phyloP scores from a whole-genome alignment of 176 grass and related monocot genomes.

The Zea luxurians region DNA sequence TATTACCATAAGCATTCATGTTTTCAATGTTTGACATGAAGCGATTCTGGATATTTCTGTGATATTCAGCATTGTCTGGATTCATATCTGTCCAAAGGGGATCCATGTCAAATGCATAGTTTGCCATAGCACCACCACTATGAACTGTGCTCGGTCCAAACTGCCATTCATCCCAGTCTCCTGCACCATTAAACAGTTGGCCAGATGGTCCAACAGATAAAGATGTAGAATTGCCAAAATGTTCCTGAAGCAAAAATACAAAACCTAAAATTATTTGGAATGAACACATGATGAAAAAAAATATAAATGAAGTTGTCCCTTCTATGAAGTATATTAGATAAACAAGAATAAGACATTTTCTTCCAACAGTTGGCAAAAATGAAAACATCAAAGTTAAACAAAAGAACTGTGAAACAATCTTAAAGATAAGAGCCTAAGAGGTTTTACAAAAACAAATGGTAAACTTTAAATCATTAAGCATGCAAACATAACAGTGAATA shows the following conservation, averaged over 20 bases:
- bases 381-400: background rate
- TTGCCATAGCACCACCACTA: constrained; percentile 21
- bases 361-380: background rate
- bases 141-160: constrained; percentile 34
- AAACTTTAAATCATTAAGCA: background rate
- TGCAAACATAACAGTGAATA: background rate
- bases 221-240: constrained; percentile 39
- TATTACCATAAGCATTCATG: constrained; percentile 39
- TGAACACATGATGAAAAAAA: background rate
- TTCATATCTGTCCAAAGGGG: constrained; percentile 32
- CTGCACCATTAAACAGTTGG: constrained; percentile 11
- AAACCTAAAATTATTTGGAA: background rate
- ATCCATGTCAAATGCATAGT: constrained; percentile 28
- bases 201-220: constrained; percentile 25
- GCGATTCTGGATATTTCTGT: constrained; percentile 22
- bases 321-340: background rate
- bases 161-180: constrained; percentile 37
- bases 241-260: constrained; percentile 33
- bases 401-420: background rate
- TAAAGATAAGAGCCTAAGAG: background rate
- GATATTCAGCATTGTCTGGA: constrained; percentile 33
- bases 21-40: constrained; percentile 42
- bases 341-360: background rate
- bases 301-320: background rate
- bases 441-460: background rate